phyloP scores from a whole-genome alignment of 805 yeast species.

The Candida michaelii region DNA sequence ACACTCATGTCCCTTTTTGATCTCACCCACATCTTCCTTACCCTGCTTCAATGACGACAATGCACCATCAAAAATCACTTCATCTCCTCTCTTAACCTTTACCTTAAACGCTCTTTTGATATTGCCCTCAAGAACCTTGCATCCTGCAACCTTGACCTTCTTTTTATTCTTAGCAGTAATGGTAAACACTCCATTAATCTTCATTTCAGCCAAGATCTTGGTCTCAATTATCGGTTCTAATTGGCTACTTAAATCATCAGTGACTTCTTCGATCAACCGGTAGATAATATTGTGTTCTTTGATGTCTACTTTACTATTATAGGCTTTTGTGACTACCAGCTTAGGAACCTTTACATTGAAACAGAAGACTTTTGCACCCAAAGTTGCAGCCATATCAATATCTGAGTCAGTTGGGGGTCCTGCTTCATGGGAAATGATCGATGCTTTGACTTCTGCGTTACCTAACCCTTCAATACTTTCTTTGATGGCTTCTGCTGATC shows the following conservation, averaged over 20 bases:
- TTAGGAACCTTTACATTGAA: conserved; percentile 74
- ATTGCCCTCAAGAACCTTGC: conserved; percentile 70
- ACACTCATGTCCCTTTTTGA: conserved; percentile 85
- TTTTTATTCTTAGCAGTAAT: conserved; percentile 59
- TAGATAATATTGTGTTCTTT: conserved; percentile 78
- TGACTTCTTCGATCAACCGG: conserved; percentile 81
- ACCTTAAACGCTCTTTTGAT: conserved; percentile 59
- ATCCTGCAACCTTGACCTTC: conserved; percentile 76
- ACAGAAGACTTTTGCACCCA: conserved; percentile 67
- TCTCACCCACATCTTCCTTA: conserved; percentile 75
- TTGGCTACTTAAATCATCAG: conserved; percentile 56
- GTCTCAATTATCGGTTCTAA: conserved; percentile 67
- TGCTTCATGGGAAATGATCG: conserved; percentile 71
- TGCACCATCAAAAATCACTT: conserved; percentile 53
- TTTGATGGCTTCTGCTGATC: conserved; percentile 89
- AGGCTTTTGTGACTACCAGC: conserved; percentile 60
- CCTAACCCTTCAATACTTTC: conserved; percentile 84
- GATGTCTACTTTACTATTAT: conserved; percentile 54
- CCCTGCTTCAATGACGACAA: conserved; percentile 75
- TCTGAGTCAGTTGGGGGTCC: conserved; percentile 64
- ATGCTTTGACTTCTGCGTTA: conserved; percentile 74
- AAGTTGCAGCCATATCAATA: conserved; percentile 38
- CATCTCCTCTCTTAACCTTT: conserved; percentile 54
- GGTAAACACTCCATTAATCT: conserved; percentile 68
- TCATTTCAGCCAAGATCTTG: conserved; percentile 65